Base-by-base conservation (phyloP, 2,329 filamentous ascomycete species). In the Fusarium beomiforme region DNA sequence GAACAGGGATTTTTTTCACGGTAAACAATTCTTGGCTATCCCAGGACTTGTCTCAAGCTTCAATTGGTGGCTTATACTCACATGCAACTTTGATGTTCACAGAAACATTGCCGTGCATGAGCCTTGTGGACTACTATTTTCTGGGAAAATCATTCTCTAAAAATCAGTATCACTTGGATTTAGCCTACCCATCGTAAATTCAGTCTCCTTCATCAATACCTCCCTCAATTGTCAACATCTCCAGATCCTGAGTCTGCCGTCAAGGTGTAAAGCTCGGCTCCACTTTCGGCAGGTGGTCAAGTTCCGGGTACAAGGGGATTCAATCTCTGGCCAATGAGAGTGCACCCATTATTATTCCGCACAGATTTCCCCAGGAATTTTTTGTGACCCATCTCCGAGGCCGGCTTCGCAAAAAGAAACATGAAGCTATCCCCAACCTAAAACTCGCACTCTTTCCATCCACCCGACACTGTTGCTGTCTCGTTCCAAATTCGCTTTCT, bases 301-400 rank as follows among this genome's bases (percentile, higher is more conserved):
- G 17, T 50, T 46, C 47, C 47, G 63, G 49, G 23, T 49, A 31
- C 36, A 43, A 51, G 51, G 58, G 56, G 14, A 53, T 7, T 56
- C 26, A 11, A 67, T 19, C 31, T 67, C 63, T 56, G 29, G 7
- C 65, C 65, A 68, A 68, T 68, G 34, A 68, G 1, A 1, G 6
- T 3, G 8, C 8, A 17, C 19, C 33, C 23, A 68, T 69, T 68
- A 64, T 57, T 53, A 47, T 69, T 46, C 65, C 44, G 46, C n/a
- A 4, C 33, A 19, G 2, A 16, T 53, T 68, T 51, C 65, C 65
- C 64, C 64, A 64, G 58, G 36, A 68, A 43, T 43, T 69, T 64
- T 68, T 64, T 69, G 36, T 69, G 64, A 64, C 49, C 50, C 50
- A 64, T 69, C 64, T 67, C 65, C 64, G 64, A 67, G 63, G 64